Evolutionary conservation across 108 stramenopile genomes (phyloP).

Genomic region (Cyclotella baltica): DNA sequence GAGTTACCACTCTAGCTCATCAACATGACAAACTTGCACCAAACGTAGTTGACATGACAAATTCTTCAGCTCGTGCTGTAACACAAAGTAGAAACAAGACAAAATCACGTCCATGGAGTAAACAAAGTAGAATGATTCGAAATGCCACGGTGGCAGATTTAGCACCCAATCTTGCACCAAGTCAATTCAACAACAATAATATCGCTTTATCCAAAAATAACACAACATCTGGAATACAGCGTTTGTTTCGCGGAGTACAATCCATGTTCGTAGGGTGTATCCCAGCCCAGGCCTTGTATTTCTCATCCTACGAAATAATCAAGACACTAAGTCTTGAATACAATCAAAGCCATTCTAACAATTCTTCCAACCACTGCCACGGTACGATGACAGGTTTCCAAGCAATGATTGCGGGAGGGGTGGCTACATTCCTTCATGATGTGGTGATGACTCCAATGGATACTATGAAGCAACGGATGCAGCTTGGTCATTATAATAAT

Average conservation of each 20-base stretch:
- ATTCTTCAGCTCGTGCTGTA: not conserved
- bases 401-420: conserved; percentile 85
- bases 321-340: conserved; percentile 57
- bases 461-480: conserved; percentile 99
- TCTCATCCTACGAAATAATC: conserved; percentile 91
- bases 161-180: conserved; percentile 2
- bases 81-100: not conserved
- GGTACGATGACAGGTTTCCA: conserved; percentile 25
- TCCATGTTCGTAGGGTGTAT: conserved; percentile 96
- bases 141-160: conserved; percentile 24
- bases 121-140: conserved; percentile 9
- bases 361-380: not conserved
- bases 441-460: conserved; percentile 97
- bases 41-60: conserved; percentile 41
- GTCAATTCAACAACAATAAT: not conserved
- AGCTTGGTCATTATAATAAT: conserved; percentile 95
- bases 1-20: conserved; percentile 9
- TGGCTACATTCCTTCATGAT: conserved; percentile 93
- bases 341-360: conserved; percentile 7
- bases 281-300: conserved; percentile 98
- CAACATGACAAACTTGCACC: conserved; percentile 4
- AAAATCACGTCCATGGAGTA: conserved; percentile 31
- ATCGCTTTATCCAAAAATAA: not conserved
- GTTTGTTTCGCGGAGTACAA: conserved; percentile 97
- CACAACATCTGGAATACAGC: conserved; percentile 36